Percentiles rank a stretch among this genome's conserved stretches.
These are phyloP conservation scores for Calcarisporium arbuscula DNA, from an alignment of 2,329 filamentous ascomycete genomes.

Conservation along the genomic window DNA sequence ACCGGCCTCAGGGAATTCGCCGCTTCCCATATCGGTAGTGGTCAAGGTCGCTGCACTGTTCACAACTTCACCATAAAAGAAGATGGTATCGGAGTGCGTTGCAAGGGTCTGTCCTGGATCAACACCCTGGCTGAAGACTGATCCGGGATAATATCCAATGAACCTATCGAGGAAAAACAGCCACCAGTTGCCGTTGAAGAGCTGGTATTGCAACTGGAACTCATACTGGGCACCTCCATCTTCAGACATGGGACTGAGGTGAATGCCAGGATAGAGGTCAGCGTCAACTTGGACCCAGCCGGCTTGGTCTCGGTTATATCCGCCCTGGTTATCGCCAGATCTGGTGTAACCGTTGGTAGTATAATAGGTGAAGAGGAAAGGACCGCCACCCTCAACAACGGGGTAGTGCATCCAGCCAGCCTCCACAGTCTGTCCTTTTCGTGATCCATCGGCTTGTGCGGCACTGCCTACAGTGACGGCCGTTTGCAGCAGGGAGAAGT, in stretches of 20 bases:
- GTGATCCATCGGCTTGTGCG: conserved; percentile 5
- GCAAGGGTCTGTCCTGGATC: conserved; percentile 8
- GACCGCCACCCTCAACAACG: too few species aligned
- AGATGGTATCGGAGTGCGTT: conserved; percentile 8
- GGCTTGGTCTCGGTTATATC: conserved; percentile 13
- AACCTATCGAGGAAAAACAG: conserved; percentile 9
- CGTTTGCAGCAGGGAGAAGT: conserved; percentile 16
- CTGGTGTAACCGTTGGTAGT: conserved; percentile 13
- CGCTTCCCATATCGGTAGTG: conserved; percentile 16
- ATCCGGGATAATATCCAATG: conserved; percentile 15
- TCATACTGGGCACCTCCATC: conserved; percentile 12
- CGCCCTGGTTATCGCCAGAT: conserved; percentile 10
- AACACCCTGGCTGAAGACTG: conserved; percentile 10
- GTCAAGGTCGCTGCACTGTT: conserved; percentile 13
- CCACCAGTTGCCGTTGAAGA: conserved; percentile 15
- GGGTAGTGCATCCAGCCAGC: conserved; percentile 16
- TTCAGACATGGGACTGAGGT: conserved; percentile 9
- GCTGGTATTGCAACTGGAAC: conserved; percentile 9
- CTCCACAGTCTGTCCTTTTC: conserved; percentile 13
- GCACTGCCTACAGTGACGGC: conserved; percentile 11
- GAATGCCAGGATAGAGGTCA: conserved; percentile 12
- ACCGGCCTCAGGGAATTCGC: conserved; percentile 14
- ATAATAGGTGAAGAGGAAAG: conserved; percentile 14
- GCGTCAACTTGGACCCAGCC: conserved; percentile 16
- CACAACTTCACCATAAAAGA: conserved; percentile 15